A percentile compares a stretch with the other conserved stretches of the same genome.
Conservation (phyloP, 2,329 filamentous ascomycete genomes). For the Nannizziopsis barbatae region DNA sequence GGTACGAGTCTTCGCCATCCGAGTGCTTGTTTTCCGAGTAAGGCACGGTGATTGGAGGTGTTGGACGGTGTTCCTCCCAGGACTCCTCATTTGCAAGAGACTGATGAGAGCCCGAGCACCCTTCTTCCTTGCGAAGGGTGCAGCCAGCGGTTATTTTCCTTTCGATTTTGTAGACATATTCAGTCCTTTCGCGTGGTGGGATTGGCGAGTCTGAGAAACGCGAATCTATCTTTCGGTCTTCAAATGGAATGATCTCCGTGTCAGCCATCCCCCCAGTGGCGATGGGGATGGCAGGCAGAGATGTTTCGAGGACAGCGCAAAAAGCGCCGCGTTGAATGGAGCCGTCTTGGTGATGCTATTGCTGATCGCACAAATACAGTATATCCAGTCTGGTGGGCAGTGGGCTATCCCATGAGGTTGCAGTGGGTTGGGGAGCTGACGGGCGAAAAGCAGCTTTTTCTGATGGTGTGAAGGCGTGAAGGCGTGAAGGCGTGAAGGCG, state of each 20-base stretch:
- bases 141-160: conserved; percentile 3
- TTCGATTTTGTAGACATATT: conserved; percentile 3
- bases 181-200: neutral
- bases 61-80: conserved; percentile 12
- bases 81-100: neutral
- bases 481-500: too few species aligned
- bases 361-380: too few species aligned
- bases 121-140: neutral
- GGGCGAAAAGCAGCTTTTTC: too few species aligned
- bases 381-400: too few species aligned
- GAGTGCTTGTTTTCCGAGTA: conserved; percentile 28
- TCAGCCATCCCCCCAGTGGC: conserved; percentile 13
- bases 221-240: conserved; percentile 9
- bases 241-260: conserved; percentile 10
- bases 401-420: too few species aligned
- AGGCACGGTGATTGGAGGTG: conserved; percentile 31
- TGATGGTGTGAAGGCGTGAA: too few species aligned
- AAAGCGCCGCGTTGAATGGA: too few species aligned
- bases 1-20: conserved; percentile 21
- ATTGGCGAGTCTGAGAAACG: conserved; percentile 7
- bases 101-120: neutral
- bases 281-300: conserved; percentile 8
- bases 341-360: too few species aligned
- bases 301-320: too few species aligned
- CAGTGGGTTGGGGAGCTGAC: too few species aligned